Evolutionary conservation across 2,329 filamentous ascomycete genomes (phyloP).

Genomic region (Thelonectria rubi): DNA sequence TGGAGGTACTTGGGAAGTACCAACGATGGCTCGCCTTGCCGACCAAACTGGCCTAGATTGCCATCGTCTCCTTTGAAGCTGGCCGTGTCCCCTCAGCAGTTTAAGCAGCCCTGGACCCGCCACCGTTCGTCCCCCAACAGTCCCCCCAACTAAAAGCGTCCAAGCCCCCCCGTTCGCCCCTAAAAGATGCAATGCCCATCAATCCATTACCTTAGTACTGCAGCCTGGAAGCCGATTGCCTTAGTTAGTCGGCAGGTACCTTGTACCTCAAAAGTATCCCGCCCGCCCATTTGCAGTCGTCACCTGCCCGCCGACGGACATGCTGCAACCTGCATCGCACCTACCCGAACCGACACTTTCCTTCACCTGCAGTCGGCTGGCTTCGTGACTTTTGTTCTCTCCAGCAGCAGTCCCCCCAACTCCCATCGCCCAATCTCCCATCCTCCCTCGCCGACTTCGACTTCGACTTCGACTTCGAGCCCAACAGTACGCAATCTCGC

Average conservation of each 20-base stretch:
- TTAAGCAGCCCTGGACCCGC: too few relatives aligned
- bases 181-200: too few relatives aligned
- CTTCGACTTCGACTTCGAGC: constrained; percentile 5
- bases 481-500: neutral
- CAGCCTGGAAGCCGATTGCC: too few relatives aligned
- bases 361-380: neutral
- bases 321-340: constrained; percentile 9
- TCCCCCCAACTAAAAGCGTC: neutral
- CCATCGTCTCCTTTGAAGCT: too few relatives aligned
- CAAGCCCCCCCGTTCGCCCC: too few relatives aligned
- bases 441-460: constrained; percentile 17
- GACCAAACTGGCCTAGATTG: too few relatives aligned
- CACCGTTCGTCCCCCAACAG: neutral
- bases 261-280: neutral
- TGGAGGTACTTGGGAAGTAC: neutral
- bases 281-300: constrained; percentile 1
- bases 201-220: neutral
- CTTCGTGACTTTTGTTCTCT: neutral
- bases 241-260: neutral
- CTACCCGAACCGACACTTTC: constrained; percentile 5
- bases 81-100: too few relatives aligned
- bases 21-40: too few relatives aligned
- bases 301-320: constrained; percentile 12
- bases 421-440: constrained; percentile 1
- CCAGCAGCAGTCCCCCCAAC: neutral